Base-by-base conservation (phyloP, 106 monocot species). In the Narthecium ossifragum region DNA sequence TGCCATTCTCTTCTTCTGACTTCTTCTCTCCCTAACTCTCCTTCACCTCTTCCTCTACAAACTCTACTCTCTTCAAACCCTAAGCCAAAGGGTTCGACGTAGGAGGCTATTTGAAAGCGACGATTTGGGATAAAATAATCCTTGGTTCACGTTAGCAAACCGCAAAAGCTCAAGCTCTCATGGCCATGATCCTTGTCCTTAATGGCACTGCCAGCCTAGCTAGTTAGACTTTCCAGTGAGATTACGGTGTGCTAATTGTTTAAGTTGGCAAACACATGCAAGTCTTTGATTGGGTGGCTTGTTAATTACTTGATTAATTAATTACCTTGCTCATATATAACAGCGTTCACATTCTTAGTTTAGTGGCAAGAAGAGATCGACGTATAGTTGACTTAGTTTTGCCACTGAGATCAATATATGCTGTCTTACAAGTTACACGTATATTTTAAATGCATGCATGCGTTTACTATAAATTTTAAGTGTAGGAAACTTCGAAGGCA, bases 91-190 rank as follows among this genome's bases (percentile, higher is more conserved):
- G 4, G 38, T 28, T 3, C n/a, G n/a, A n/a, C n/a, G n/a, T n/a
- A n/a, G n/a, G n/a, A 8, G 48, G 49, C 5, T 50, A 63, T 63
- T 63, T 63, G 51, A 51, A 36, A 34, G 62, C 21, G 48, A 9
- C 20, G 34, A 26, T 8, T 26, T 34, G 31, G 22, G 5, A 34
- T 63, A 51, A 33, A 50, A 26, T 51, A 63, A 29, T 61, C 24
- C 12, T 30, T 20, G 41, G 28, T 38, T 25, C 45, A 61, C 28
- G 60, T 29, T 46, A 46, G 20, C 60, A 31, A 46, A 61, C 15
- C 40, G 36, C 2, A 34, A 1, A 36, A 49, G 31, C 48, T 63
- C 31, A 23, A 17, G 51, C 51, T 63, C 34, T n/a, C n/a, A n/a
- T n/a, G n/a, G n/a, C n/a, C 48, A 5, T 41, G 17, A 50, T 34